Evolutionary conservation across 768 basidiomycete species (phyloP).

Genomic region (Hemileccinum rubropunctum): DNA sequence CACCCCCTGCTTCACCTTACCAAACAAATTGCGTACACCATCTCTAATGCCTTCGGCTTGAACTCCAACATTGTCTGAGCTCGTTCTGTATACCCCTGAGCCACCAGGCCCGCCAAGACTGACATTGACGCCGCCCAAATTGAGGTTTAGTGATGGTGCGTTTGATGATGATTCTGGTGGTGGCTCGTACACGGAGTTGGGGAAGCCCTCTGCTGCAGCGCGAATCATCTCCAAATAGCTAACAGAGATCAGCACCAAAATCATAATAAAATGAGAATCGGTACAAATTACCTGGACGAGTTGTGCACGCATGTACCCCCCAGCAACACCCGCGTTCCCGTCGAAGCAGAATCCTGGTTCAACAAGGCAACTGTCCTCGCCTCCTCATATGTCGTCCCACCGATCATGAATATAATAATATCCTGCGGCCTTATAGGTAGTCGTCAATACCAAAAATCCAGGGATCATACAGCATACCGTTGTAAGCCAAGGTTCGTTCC

Average conservation of each 20-base stretch:
- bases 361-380: constrained; percentile 79
- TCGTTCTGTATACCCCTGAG: constrained; percentile 82
- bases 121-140: constrained; percentile 89
- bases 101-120: constrained; percentile 87
- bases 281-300: constrained; percentile 69
- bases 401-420: constrained; percentile 94
- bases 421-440: constrained; percentile 74
- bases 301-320: constrained; percentile 97
- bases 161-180: constrained; percentile 71
- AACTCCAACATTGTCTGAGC: constrained; percentile 66
- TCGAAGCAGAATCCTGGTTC: constrained; percentile 72
- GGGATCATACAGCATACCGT: constrained; percentile 40
- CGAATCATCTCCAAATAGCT: constrained; percentile 92
- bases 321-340: constrained; percentile 75
- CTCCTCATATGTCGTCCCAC: constrained; percentile 96
- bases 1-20: constrained; percentile 85
- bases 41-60: constrained; percentile 89
- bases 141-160: constrained; percentile 83
- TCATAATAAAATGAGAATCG: background rate
- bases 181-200: constrained; percentile 65
- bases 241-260: constrained; percentile 8
- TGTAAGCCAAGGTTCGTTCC: constrained; percentile 71
- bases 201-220: constrained; percentile 61
- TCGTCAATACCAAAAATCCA: constrained; percentile 2
- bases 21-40: constrained; percentile 83